Evolutionary conservation across 208 protist genomes (phyloP).

Genomic region (Novymonas esmeraldas): DNA sequence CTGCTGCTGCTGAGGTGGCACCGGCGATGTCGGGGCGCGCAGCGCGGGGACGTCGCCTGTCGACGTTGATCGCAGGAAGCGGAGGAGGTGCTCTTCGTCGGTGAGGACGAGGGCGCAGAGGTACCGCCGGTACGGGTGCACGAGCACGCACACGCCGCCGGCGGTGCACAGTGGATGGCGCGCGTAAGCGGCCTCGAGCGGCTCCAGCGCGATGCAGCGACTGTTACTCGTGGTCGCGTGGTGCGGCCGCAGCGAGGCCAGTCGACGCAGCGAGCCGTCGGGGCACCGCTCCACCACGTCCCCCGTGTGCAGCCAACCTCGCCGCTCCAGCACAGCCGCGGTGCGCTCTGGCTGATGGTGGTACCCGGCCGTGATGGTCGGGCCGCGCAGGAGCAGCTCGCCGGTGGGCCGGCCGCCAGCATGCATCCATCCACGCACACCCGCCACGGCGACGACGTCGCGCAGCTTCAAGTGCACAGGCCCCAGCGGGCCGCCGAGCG

Average conservation of each 20-base stretch:
- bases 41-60: too few relatives aligned
- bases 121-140: conserved; percentile 65
- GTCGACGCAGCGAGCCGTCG: conserved; percentile 60
- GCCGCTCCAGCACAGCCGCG: conserved; percentile 50
- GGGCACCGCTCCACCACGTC: conserved; percentile 59
- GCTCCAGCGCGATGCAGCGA: conserved; percentile 67
- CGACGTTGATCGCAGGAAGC: conserved; percentile 25
- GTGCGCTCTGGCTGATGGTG: conserved; percentile 80
- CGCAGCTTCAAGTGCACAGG: conserved; percentile 86
- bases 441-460: conserved; percentile 38
- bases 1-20: background rate
- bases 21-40: background rate
- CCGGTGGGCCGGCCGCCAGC: conserved; percentile 36
- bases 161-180: conserved; percentile 41
- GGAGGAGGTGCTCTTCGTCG: conserved; percentile 21
- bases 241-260: conserved; percentile 66
- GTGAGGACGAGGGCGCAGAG: conserved; percentile 67
- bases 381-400: conserved; percentile 78
- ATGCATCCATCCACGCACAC: conserved; percentile 30
- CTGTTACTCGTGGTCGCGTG: conserved; percentile 66
- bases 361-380: conserved; percentile 75
- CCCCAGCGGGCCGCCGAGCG: conserved; percentile 53
- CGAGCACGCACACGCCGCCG: conserved; percentile 64
- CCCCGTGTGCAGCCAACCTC: conserved; percentile 77
- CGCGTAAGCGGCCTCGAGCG: conserved; percentile 60